These are phyloP conservation scores for Blastosporella zonata DNA, from an alignment of 1,284 basidiomycete genomes.

Conservation along the genomic window DNA sequence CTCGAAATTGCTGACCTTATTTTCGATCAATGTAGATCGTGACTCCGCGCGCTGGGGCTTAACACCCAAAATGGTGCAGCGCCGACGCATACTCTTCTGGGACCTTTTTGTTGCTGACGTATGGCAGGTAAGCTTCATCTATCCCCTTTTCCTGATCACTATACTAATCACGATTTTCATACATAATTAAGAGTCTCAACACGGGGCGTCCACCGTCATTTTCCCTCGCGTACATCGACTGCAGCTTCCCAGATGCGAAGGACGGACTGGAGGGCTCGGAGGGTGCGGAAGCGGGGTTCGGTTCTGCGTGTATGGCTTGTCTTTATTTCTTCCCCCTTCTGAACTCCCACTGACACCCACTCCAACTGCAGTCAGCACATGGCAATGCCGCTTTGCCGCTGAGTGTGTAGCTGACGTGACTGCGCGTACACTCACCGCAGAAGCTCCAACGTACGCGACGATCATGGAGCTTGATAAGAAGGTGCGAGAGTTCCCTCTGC, in stretches of 20 bases:
- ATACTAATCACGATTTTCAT: neutral
- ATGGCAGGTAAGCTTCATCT: conserved; percentile 38
- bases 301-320: conserved; percentile 38
- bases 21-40: conserved; percentile 40
- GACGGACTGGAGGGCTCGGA: conserved; percentile 26
- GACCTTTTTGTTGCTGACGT: conserved; percentile 51
- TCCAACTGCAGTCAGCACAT: conserved; percentile 40
- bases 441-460: conserved; percentile 59
- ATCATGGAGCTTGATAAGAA: conserved; percentile 73
- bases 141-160: neutral
- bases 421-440: conserved; percentile 58
- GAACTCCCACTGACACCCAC: neutral
- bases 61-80: conserved; percentile 49
- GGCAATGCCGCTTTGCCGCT: conserved; percentile 60
- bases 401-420: conserved; percentile 67
- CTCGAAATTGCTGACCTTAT: neutral
- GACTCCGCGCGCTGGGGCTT: conserved; percentile 54
- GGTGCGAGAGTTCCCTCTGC: conserved; percentile 62
- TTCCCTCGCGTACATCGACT: conserved; percentile 56
- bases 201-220: conserved; percentile 65
- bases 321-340: neutral
- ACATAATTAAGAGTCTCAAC: conserved; percentile 53
- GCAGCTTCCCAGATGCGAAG: conserved; percentile 42
- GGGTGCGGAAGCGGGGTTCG: conserved; percentile 31
- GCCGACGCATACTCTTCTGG: conserved; percentile 58